These are phyloP conservation scores for Mycosarcoma mackinlayi DNA, from an alignment of 1,284 basidiomycete species.

Conservation along the genomic window DNA sequence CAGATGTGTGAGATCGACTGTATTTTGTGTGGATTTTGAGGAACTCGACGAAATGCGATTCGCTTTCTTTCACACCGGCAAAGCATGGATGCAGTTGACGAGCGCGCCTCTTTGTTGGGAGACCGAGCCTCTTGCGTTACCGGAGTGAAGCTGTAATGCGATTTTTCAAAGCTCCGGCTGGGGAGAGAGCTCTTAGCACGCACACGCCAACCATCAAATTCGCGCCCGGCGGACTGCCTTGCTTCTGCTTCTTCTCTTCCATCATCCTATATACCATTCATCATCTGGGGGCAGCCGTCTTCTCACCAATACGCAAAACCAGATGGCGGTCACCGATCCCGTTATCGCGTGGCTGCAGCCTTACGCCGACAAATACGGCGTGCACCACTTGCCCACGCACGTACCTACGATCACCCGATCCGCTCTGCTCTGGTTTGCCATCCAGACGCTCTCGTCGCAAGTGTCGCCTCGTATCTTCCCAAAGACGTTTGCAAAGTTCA, in stretches of 20 bases:
- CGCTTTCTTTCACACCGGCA: too few species aligned
- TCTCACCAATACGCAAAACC: background rate
- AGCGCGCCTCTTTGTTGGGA: too few species aligned
- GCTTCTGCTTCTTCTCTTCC: background rate
- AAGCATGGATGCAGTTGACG: too few species aligned
- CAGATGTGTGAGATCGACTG: too few species aligned
- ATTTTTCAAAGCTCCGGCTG: too few species aligned
- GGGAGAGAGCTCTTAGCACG: too few species aligned
- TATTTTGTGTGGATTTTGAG: too few species aligned
- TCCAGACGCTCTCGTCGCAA: slow-evolving; percentile 62
- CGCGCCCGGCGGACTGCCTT: background rate
- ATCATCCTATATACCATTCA: background rate
- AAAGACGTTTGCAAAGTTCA: slow-evolving; percentile 59
- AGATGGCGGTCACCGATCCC: slow-evolving; percentile 24
- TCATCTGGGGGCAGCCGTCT: too few species aligned
- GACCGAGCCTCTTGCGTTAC: too few species aligned
- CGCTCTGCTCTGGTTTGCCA: slow-evolving; percentile 59
- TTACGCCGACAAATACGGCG: slow-evolving; percentile 46
- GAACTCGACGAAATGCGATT: too few species aligned
- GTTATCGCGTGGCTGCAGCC: slow-evolving; percentile 53
- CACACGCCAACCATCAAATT: slow-evolving; percentile 8
- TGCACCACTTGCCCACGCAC: slow-evolving; percentile 60
- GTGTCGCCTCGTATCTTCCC: slow-evolving; percentile 63
- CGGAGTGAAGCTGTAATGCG: too few species aligned
- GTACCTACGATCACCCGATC: slow-evolving; percentile 61